Evolutionary conservation across 768 basidiomycete species (phyloP).

Genomic region (Sistotremastrum niveocremeum): DNA sequence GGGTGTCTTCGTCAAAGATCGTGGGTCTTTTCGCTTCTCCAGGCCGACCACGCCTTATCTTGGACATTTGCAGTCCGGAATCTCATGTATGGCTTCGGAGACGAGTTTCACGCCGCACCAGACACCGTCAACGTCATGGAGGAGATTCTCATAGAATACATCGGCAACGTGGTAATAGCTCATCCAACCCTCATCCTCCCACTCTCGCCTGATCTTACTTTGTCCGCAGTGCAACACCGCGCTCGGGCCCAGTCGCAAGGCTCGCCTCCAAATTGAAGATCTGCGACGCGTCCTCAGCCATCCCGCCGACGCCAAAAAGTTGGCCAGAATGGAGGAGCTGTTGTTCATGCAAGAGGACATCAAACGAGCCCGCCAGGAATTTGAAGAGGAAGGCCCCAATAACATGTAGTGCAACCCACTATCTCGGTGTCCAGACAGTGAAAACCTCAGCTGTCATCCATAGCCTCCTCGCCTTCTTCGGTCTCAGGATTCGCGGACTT

Average conservation of each 20-base stretch:
- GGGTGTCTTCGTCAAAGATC: constrained; percentile 70
- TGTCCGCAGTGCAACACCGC: constrained; percentile 54
- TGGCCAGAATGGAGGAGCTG: constrained; percentile 84
- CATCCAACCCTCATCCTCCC: background rate
- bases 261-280: constrained; percentile 77
- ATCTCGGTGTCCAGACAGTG: background rate
- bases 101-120: constrained; percentile 75
- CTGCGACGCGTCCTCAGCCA: constrained; percentile 65
- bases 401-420: constrained; percentile 18
- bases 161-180: constrained; percentile 61
- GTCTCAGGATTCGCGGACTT: background rate
- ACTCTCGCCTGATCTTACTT: background rate
- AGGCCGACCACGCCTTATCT: background rate
- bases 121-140: constrained; percentile 90
- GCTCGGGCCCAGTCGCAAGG: constrained; percentile 53
- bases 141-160: constrained; percentile 83
- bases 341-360: constrained; percentile 92
- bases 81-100: constrained; percentile 90
- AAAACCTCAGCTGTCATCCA: background rate
- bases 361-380: constrained; percentile 73
- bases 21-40: constrained; percentile 28
- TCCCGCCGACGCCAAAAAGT: constrained; percentile 83
- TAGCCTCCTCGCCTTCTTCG: too few species aligned
- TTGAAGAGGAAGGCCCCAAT: constrained; percentile 41
- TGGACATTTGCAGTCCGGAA: constrained; percentile 44